Conservation (phyloP, 345 rosid species). For the Pugionium dolabratum region DNA sequence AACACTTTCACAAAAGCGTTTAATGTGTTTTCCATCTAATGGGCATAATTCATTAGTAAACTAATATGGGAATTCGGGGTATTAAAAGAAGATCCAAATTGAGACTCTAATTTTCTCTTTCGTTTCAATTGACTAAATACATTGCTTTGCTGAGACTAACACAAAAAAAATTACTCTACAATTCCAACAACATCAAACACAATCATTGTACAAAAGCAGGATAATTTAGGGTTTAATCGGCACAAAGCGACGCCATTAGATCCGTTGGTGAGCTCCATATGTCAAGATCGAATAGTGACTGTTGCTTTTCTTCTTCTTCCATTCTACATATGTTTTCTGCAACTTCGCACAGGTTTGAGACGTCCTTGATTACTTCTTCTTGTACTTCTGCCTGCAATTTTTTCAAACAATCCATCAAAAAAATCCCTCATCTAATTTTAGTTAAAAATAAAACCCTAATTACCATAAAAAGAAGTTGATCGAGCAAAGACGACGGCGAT, state of each 20-base stretch:
- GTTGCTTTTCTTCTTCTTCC: slow-evolving; percentile 54
- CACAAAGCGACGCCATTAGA: slow-evolving; percentile 70
- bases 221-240: slow-evolving; percentile 22
- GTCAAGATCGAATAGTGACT: slow-evolving; percentile 53
- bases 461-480: slow-evolving; percentile 67
- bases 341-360: slow-evolving; percentile 61
- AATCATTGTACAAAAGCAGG: neutral
- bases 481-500: slow-evolving; percentile 37
- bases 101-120: too few species aligned
- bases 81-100: too few species aligned
- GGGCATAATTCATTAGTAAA: too few species aligned
- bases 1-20: too few species aligned
- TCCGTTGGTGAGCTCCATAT: slow-evolving; percentile 75
- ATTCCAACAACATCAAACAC: neutral
- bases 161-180: slow-evolving; percentile 6
- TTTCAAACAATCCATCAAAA: neutral
- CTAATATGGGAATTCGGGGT: too few species aligned
- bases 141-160: neutral
- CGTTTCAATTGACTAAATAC: neutral
- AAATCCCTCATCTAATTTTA: neutral
- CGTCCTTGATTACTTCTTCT: slow-evolving; percentile 53
- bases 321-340: slow-evolving; percentile 61
- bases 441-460: slow-evolving; percentile 28
- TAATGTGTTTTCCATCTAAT: too few species aligned
- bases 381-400: slow-evolving; percentile 62